Evolutionary conservation across 768 basidiomycete species (phyloP).

Genomic region (Chalciporus chontae): DNA sequence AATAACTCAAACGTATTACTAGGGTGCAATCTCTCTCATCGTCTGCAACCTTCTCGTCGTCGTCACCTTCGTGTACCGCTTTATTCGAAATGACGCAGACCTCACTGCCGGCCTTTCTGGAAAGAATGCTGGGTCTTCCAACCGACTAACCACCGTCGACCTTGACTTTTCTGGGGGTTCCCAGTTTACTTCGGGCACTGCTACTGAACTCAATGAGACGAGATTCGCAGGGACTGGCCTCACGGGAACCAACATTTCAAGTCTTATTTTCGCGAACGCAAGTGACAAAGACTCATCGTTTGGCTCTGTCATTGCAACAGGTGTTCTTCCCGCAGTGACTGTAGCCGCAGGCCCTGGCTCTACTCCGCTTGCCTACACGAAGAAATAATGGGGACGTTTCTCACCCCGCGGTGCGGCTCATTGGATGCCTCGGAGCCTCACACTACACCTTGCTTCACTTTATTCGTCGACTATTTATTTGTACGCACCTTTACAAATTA

Average conservation of each 20-base stretch:
- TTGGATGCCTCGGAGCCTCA: not conserved
- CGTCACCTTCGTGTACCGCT: slow-evolving; percentile 33
- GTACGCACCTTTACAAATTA: no score
- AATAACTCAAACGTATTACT: not conserved
- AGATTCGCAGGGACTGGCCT: not conserved
- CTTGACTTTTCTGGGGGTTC: slow-evolving; percentile 14
- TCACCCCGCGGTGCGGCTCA: not conserved
- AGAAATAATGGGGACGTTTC: not conserved
- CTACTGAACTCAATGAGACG: not conserved
- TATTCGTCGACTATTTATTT: no score
- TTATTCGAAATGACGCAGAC: slow-evolving; percentile 8
- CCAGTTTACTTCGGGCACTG: not conserved
- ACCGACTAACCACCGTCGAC: slow-evolving; percentile 26
- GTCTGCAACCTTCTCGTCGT: slow-evolving; percentile 42
- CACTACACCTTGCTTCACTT: no score
- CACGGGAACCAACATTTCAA: slow-evolving; percentile 10
- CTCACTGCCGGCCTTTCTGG: slow-evolving; percentile 1
- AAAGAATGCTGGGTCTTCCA: slow-evolving; percentile 1
- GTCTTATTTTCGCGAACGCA: not conserved
- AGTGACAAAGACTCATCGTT: slow-evolving; percentile 1
- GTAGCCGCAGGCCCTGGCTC: not conserved
- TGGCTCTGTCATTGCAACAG: not conserved
- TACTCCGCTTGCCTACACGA: not conserved
- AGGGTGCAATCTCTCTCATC: slow-evolving; percentile 38
- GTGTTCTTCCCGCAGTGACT: not conserved